Evolutionary conservation across 2,329 filamentous ascomycete genomes (phyloP).

Genomic region (Nemania abortiva): DNA sequence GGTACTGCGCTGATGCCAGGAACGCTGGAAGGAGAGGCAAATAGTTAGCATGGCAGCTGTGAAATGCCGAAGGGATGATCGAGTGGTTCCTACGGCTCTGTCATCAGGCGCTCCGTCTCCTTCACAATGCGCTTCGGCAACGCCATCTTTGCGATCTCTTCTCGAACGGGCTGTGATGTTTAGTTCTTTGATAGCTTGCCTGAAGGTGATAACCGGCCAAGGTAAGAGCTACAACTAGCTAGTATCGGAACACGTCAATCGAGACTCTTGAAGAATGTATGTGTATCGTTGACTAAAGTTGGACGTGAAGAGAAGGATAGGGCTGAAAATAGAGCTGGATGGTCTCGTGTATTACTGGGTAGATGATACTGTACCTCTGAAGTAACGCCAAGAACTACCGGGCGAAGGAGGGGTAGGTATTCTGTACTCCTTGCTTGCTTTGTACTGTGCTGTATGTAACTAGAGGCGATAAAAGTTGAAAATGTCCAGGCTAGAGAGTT

Average conservation of each 20-base stretch:
- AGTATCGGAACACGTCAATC: neutral
- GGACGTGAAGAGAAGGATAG: constrained; percentile 7
- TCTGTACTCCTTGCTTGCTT: neutral
- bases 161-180: neutral
- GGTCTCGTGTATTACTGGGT: neutral
- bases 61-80: neutral
- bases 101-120: constrained; percentile 97
- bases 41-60: constrained; percentile 11
- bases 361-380: neutral
- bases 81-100: constrained; percentile 80
- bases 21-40: constrained; percentile 69
- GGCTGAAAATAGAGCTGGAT: constrained; percentile 21
- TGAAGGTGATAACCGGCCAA: neutral
- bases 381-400: constrained; percentile 29
- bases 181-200: neutral
- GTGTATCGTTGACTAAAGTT: neutral
- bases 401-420: constrained; percentile 25
- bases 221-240: neutral
- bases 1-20: constrained; percentile 95
- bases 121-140: constrained; percentile 98
- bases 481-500: neutral
- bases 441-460: neutral
- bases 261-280: neutral
- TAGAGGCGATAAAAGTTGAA: neutral
- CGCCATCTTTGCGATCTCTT: constrained; percentile 64